These are phyloP conservation scores for Golovinomyces cichoracearum DNA, from an alignment of 2,329 filamentous ascomycete genomes.

Conservation along the genomic window DNA sequence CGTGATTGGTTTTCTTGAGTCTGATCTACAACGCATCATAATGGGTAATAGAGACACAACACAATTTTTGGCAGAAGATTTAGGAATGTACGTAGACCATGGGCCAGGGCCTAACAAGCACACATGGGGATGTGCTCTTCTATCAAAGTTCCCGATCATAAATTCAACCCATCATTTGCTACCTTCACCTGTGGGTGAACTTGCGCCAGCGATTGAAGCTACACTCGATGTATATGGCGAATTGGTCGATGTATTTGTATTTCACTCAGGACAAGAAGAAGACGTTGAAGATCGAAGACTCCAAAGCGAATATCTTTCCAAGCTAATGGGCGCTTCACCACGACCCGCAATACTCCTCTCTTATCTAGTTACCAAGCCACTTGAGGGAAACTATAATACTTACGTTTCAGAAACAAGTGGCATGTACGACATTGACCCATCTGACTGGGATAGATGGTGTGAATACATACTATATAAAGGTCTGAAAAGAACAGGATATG, in stretches of 20 bases:
- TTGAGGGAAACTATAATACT: conserved; percentile 86
- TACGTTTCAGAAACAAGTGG: conserved; percentile 68
- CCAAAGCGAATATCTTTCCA: conserved; percentile 62
- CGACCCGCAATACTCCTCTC: conserved; percentile 66
- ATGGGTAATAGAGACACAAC: conserved; percentile 97
- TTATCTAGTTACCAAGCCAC: conserved; percentile 76
- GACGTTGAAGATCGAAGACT: conserved; percentile 74
- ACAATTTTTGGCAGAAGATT: conserved; percentile 79
- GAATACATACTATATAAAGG: conserved; percentile 95
- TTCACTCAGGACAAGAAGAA: conserved; percentile 96
- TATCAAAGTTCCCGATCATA: conserved; percentile 92
- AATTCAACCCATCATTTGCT: conserved; percentile 92
- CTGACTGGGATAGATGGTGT: conserved; percentile 94
- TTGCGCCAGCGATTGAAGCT: conserved; percentile 90
- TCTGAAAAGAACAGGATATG: conserved; percentile 64
- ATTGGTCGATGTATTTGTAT: conserved; percentile 79
- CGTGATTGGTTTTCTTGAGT: conserved; percentile 80
- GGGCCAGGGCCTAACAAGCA: conserved; percentile 96
- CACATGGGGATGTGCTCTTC: conserved; percentile 78
- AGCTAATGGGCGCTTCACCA: conserved; percentile 60
- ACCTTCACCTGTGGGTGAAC: conserved; percentile 75
- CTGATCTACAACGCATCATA: conserved; percentile 87
- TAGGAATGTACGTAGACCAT: conserved; percentile 97
- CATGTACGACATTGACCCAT: conserved; percentile 84
- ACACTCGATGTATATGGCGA: conserved; percentile 82